Base-by-base conservation (phyloP, 345 rosid genomes). In the Brassica juncea region DNA sequence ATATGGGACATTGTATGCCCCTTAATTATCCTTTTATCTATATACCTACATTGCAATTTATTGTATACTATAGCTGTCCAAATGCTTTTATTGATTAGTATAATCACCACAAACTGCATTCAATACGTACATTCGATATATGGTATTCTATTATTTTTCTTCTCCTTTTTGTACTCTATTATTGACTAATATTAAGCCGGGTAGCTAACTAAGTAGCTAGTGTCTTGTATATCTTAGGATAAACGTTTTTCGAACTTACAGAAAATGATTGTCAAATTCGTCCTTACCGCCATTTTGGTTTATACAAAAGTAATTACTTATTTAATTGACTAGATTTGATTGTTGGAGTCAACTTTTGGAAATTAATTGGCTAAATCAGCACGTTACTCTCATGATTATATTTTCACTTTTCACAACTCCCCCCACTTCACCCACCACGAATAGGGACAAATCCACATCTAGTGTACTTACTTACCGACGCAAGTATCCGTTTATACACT, bases 311-410 rank as follows among this genome's bases (percentile, higher is more conserved):
- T 73, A 73, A 27, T 32, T 67, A 61, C 35, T 59, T 73, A 37
- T 32, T 73, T 60, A 15, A 8, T 58, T 58, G 70, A 25, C 49
- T 73, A 21, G 31, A 73, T 59, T 66, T 31, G 21, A 73, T 60
- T 34, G 30, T 52, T 74, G 68, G 66, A 80, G 68, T 63, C 71
- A 80, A 74, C 64, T 66, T 69, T 62, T 74, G 14, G 71, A 69
- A 70, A 80, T 16, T 74, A 74, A 80, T 68, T 69, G 66, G 78
- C 71, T 62, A 80, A 68, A 74, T 74, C 28, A 74, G 72, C 83
- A 80, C 61, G 79, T 80, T 80, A 74, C 79, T 62, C 79, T 80
- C 79, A 80, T 80, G 83, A 80, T 80, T 80, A 80, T 54, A 69
- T 80, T 25, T 80, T 80, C 71, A 74, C 82, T 74, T 72, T 80